Evolutionary conservation across 352 stramenopile genomes (phyloP), one percentile per base, ranked within the genome.

Genomic region (Blastocystis sp.): DNA sequence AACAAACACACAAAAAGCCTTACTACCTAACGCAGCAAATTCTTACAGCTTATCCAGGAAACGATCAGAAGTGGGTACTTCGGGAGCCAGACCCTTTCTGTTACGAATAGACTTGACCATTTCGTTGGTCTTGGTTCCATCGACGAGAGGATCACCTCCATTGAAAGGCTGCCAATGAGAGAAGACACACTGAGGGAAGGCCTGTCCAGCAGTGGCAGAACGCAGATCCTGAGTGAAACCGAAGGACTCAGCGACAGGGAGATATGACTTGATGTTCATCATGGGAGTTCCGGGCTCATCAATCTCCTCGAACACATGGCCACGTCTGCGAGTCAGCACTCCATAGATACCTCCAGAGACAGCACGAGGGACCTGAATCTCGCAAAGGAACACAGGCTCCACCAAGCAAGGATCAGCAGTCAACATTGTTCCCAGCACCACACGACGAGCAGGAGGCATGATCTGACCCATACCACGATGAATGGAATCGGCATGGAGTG

Each of bases 401-500:
- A 99, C 95, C 68, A 99, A 91, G 90, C 94, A 94, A 40, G 97
- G 97, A 76, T 94, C 91, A 68, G 95, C 95, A 66, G 95, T 95
- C 73, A 99, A 93, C 92, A 99, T 95, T 79, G 94, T 97, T 82
- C 97, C 95, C 92, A 98, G 99, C 92, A 97, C 96, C 22, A 99
- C 97, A 94, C 97, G 95, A 92, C 97, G 95, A 56, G 96, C 94
- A 66, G 97, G 99, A 90, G 97, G 97, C 94, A 99, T 97, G 93
- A 99, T 99, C 93, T 99, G 97, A 91, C 97, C 97, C 96, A 98
- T 98, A 94, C 97, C 97, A 96, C 97, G 96, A 92, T 99, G 97
- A 92, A 99, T 99, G 82, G 97, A 96, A 97, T 99, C 97, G 91
- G 97, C 96, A 93, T 99, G 97, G 81, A 99, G 94, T 70, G 98